These are phyloP conservation scores for Penicillium malachiteum DNA, from an alignment of 495 filamentous ascomycete genomes.

Conservation along the genomic window DNA sequence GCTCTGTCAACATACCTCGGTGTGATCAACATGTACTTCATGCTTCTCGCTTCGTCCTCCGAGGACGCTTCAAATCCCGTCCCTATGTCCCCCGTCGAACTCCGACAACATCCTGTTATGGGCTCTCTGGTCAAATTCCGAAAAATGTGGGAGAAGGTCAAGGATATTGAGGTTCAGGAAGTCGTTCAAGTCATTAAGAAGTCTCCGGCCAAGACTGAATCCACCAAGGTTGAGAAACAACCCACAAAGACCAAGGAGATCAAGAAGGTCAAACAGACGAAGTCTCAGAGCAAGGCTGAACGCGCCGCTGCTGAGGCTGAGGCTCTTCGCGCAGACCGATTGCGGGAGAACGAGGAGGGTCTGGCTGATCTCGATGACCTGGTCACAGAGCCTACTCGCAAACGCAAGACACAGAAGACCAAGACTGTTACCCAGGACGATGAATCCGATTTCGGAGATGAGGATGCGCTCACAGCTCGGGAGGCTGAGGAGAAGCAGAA, in stretches of 20 bases:
- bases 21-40: conserved; percentile 88
- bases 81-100: conserved; percentile 64
- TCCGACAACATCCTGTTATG: conserved; percentile 90
- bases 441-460: conserved; percentile 69
- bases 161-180: conserved; percentile 43
- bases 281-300: conserved; percentile 52
- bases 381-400: conserved; percentile 30
- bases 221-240: conserved; percentile 21
- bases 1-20: conserved; percentile 82
- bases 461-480: conserved; percentile 55
- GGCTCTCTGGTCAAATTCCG: conserved; percentile 75
- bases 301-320: conserved; percentile 50
- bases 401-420: conserved; percentile 34
- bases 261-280: conserved; percentile 32
- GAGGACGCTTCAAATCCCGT: conserved; percentile 44
- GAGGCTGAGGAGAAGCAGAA: conserved; percentile 80
- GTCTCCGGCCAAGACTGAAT: conserved; percentile 10
- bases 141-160: conserved; percentile 75
- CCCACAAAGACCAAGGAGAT: conserved; percentile 29
- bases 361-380: conserved; percentile 65
- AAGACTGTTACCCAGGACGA: conserved; percentile 35
- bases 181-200: conserved; percentile 13
- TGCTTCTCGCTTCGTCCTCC: conserved; percentile 72
- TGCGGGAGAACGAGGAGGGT: conserved; percentile 62
- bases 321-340: conserved; percentile 53